A percentile compares a stretch with the other conserved stretches of the same genome.
phyloP scores from a whole-genome alignment of 805 yeast species.

The Metschnikowia lochheadii region DNA sequence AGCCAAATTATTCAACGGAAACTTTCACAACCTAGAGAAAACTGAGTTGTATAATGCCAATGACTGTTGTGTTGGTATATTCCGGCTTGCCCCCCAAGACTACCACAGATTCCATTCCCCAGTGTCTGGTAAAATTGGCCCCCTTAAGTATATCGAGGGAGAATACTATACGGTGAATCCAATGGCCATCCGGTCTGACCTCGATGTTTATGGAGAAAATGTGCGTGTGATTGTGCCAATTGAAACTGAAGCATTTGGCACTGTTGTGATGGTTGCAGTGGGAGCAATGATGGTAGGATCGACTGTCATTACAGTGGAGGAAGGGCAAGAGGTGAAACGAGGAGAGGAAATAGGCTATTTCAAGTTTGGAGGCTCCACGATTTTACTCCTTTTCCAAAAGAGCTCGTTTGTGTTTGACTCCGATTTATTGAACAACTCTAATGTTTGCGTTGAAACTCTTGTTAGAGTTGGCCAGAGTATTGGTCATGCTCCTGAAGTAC shows the following conservation, averaged over 20 bases:
- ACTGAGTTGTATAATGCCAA: constrained; percentile 30
- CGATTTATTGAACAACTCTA: constrained; percentile 68
- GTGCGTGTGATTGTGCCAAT: constrained; percentile 76
- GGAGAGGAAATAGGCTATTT: constrained; percentile 91
- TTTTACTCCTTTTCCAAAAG: constrained; percentile 59
- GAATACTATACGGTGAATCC: constrained; percentile 96
- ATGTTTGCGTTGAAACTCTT: constrained; percentile 70
- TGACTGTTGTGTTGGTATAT: constrained; percentile 66
- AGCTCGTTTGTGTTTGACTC: constrained; percentile 57
- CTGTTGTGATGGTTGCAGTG: constrained; percentile 70
- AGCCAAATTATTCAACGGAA: constrained; percentile 51
- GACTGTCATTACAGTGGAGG: constrained; percentile 62
- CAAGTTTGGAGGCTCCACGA: constrained; percentile 94
- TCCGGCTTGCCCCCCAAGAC: constrained; percentile 94
- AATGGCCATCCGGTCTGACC: constrained; percentile 84
- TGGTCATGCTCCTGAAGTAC: constrained; percentile 59
- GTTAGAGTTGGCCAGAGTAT: constrained; percentile 88
- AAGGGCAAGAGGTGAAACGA: constrained; percentile 54
- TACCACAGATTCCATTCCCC: constrained; percentile 93
- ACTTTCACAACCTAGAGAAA: constrained; percentile 40
- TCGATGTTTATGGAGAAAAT: constrained; percentile 93
- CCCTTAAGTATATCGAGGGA: constrained; percentile 70
- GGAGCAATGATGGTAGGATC: constrained; percentile 99
- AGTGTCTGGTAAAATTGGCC: constrained; percentile 67
- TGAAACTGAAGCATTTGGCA: constrained; percentile 71